These are phyloP conservation scores for Xerocomus minutiporus DNA, from an alignment of 1,284 basidiomycete species.

Conservation along the genomic window DNA sequence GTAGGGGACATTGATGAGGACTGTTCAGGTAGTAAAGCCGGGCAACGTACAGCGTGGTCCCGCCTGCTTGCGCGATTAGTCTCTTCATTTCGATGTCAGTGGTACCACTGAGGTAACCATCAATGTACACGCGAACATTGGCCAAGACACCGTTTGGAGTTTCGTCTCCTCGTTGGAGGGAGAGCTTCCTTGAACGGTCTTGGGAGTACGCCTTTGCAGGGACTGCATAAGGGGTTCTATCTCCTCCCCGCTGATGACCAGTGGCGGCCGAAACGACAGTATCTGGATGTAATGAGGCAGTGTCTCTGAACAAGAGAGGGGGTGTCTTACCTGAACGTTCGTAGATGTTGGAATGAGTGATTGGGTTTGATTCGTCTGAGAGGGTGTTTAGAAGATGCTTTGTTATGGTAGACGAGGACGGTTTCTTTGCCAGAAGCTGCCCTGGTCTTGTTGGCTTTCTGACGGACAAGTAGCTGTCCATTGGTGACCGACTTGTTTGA, in stretches of 20 bases:
- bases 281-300: constrained; percentile 36
- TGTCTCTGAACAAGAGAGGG: not conserved
- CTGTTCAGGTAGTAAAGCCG: not conserved
- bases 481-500: constrained; percentile 8
- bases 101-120: constrained; percentile 61
- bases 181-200: constrained; percentile 49
- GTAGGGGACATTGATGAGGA: not conserved
- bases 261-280: constrained; percentile 54
- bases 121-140: constrained; percentile 54
- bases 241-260: constrained; percentile 65
- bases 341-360: constrained; percentile 63
- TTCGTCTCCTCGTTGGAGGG: constrained; percentile 39
- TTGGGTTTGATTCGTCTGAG: constrained; percentile 58
- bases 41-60: constrained; percentile 43
- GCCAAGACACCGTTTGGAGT: constrained; percentile 34
- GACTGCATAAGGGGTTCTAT: constrained; percentile 33
- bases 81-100: constrained; percentile 74
- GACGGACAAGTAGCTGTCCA: constrained; percentile 42
- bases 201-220: constrained; percentile 38
- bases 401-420: constrained; percentile 45
- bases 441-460: constrained; percentile 26
- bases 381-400: constrained; percentile 56
- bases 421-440: constrained; percentile 20
- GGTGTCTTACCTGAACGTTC: constrained; percentile 49
- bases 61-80: constrained; percentile 54